These are phyloP conservation scores for Dipteronia sinensis DNA, from an alignment of 345 rosid species.

Conservation along the genomic window DNA sequence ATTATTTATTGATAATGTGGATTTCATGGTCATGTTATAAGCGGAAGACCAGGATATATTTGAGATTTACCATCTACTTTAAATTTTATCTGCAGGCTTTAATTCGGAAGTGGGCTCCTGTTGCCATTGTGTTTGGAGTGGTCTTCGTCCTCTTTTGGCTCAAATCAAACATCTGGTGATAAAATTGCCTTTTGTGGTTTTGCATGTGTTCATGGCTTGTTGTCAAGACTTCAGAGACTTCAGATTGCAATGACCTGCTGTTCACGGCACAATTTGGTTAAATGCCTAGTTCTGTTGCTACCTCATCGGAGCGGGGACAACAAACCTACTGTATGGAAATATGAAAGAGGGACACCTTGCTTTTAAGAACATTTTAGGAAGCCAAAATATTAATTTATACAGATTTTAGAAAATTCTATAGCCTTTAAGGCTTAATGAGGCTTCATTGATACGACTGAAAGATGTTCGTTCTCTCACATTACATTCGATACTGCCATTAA, in stretches of 20 bases:
- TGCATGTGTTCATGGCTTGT: slow-evolving; percentile 11
- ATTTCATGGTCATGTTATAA: neutral
- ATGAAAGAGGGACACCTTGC: slow-evolving; percentile 26
- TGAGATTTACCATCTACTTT: slow-evolving; percentile 21
- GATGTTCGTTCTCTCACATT: neutral
- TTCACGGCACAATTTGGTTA: slow-evolving; percentile 15
- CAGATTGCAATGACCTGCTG: slow-evolving; percentile 22
- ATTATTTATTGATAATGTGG: neutral
- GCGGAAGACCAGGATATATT: neutral
- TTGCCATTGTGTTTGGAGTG: slow-evolving; percentile 85
- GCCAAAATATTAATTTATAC: slow-evolving; percentile 12
- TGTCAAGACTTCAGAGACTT: slow-evolving; percentile 13
- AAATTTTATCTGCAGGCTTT: slow-evolving; percentile 66
- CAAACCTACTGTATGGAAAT: slow-evolving; percentile 18
- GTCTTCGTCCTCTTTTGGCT: slow-evolving; percentile 97
- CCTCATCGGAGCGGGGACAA: slow-evolving; percentile 6
- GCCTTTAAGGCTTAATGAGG: neutral
- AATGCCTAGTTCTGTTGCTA: neutral
- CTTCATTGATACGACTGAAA: neutral
- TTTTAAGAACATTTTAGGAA: neutral
- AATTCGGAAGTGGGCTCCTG: slow-evolving; percentile 97
- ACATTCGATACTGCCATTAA: neutral
- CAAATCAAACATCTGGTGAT: slow-evolving; percentile 84
- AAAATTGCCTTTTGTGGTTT: slow-evolving; percentile 5
- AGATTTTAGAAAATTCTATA: neutral